Conservation (phyloP, 2,329 filamentous ascomycete species). For the Phialemoniopsis sp. region DNA sequence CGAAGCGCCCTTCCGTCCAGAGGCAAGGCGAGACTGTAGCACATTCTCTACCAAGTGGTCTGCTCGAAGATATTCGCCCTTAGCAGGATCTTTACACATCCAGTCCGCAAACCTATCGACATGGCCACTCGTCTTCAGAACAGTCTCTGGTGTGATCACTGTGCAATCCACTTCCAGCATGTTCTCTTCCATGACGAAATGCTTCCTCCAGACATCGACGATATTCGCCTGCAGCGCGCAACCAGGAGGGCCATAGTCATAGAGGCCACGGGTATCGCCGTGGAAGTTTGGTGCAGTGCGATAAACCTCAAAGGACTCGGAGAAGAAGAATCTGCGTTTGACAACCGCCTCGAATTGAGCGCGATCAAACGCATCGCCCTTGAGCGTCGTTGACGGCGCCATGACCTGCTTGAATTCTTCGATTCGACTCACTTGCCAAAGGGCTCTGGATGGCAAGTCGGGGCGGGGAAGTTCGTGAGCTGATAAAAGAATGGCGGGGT, state of each 20-base stretch:
- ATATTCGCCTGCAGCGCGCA: conserved; percentile 64
- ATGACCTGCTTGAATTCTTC: background rate
- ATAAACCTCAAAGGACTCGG: conserved; percentile 66
- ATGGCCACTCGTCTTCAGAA: conserved; percentile 66
- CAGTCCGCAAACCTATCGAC: conserved; percentile 70
- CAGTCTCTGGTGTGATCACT: conserved; percentile 64
- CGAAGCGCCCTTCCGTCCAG: conserved; percentile 53
- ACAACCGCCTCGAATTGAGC: conserved; percentile 59
- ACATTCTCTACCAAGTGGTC: conserved; percentile 67
- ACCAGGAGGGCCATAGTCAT: conserved; percentile 68
- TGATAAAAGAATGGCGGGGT: no score
- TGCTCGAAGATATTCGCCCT: conserved; percentile 64
- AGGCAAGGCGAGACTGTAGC: conserved; percentile 57
- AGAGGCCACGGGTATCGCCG: conserved; percentile 36
- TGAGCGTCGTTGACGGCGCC: conserved; percentile 2
- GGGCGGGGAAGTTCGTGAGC: no score
- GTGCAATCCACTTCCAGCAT: conserved; percentile 69
- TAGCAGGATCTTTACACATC: conserved; percentile 70
- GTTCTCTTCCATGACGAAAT: conserved; percentile 66
- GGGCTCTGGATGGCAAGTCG: no score
- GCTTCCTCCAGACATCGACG: conserved; percentile 64
- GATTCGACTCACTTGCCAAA: no score
- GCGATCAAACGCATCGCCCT: conserved; percentile 56
- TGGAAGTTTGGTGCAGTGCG: conserved; percentile 29
- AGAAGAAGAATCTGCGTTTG: conserved; percentile 61